Base-by-base conservation (phyloP, 345 rosid species). In the Murraya paniculata region DNA sequence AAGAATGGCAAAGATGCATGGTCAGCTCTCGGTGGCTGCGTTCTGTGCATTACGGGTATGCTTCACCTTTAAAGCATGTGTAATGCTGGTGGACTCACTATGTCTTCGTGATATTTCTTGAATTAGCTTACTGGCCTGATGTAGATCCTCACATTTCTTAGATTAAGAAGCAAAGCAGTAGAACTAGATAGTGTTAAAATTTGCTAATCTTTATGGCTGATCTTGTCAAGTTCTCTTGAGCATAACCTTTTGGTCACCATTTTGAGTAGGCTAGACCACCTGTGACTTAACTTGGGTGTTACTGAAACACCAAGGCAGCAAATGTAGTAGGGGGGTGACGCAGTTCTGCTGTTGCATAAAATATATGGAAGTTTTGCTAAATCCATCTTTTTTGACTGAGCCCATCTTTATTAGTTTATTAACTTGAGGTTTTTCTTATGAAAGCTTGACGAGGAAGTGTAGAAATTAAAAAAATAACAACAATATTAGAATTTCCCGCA, bases 11-110 rank as follows among this genome's bases (percentile, higher is more conserved):
- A 27, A 73, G 82, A 83, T 31, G 98, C 98, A 41, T 94, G 97
- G 97, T 94, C 94, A 67, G 91, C 98, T 77, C 98, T 94, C 65
- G 98, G 98, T 72, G 99, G 99, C 64, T 93, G 99, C 13, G 92
- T 95, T 80, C 88, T 95, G 81, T 95, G 98, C 86, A 89, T 95
- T 74, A 92, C 99, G 86, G 98, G 98, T 92, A 85, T 30, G 16
- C 64, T 64, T 64, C 76, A 19, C 64, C 57, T 75, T 50, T 68
- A 72, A 78, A 72, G 70, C 33, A 25, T 79, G 21, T 18, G 50
- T 50, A 13, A 36, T 21, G 13, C 5, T 4, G 33, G 62, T 76
- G 27, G 77, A 67, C 55, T 68, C 60, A 16, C 33, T n/a, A 24
- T 53, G n/a, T 19, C 55, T 60, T 39, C 77, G 8, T 27, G 67